Evolutionary conservation across 768 basidiomycete species (phyloP), one percentile per base, ranked within the genome.

Genomic region (Termitomyces sp.): DNA sequence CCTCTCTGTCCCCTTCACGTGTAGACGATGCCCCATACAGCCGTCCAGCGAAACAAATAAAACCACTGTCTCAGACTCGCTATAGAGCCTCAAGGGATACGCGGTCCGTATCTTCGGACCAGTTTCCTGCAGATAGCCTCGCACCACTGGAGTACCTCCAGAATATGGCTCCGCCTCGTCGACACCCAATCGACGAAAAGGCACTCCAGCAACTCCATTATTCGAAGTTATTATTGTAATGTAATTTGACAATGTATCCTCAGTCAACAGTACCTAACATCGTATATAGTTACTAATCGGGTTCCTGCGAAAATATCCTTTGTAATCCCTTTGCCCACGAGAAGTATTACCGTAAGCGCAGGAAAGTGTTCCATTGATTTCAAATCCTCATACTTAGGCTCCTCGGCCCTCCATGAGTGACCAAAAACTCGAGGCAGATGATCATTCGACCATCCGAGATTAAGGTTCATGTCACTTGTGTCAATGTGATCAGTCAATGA

Each of bases 91-190:
- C 52, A 26, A 59, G 66, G n/a, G 64, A 67, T 22, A 65, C 68
- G 6, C 69, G 67, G 34, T 67, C 72, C 32, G 57, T 62, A 20
- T 70, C 71, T 4, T 69, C 71, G 24, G 69, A 72, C 52, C 69
- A 72, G 26, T 67, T 56, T 20, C 65, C 66, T 31, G 57, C 57
- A 14, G 69, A 72, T 49, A 63, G 64, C 47, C 80, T 90, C 27
- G 86, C 86, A 16, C 88, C 88, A 24, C 75, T 90, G 7, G 76
- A 82, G n/a, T 89, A 87, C 68, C 78, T 88, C 44, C 79, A 87
- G 67, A 81, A 79, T 46, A 76, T 82, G 39, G 78, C 86, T 16
- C 84, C 84, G 31, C 80, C 79, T 46, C 82, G 83, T 64, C 81
- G 88, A 53, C 83, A 89, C 62, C 86, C 87, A 1, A 74, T 86